phyloP scores from a whole-genome alignment of 495 filamentous ascomycete species.

The Xylaria curta region DNA sequence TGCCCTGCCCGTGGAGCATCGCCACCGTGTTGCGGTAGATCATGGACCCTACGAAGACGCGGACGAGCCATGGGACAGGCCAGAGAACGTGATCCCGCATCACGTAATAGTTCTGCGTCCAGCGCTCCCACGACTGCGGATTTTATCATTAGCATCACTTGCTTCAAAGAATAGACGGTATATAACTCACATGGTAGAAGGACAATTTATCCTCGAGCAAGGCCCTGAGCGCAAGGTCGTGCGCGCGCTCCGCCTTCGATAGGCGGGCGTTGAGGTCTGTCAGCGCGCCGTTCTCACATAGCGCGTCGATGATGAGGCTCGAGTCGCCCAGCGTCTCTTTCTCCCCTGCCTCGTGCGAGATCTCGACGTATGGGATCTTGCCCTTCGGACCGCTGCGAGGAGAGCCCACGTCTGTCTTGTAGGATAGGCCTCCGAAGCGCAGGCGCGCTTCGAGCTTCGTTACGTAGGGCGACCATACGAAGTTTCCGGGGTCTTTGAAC shows the following conservation, averaged over 20 bases:
- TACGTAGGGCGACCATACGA: slow-evolving; percentile 71
- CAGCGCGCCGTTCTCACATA: slow-evolving; percentile 51
- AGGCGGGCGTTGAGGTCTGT: slow-evolving; percentile 56
- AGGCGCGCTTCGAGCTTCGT: slow-evolving; percentile 69
- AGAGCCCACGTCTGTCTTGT: slow-evolving; percentile 54
- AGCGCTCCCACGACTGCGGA: slow-evolving; percentile 51
- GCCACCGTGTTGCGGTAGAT: slow-evolving; percentile 50
- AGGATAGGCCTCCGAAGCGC: slow-evolving; percentile 57
- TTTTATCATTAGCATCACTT: not conserved
- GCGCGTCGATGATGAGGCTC: slow-evolving; percentile 55
- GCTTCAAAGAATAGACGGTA: not conserved
- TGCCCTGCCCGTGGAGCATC: slow-evolving; percentile 63
- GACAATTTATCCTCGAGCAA: slow-evolving; percentile 68
- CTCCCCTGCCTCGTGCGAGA: slow-evolving; percentile 19
- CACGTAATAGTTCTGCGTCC: slow-evolving; percentile 66
- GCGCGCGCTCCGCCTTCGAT: slow-evolving; percentile 43
- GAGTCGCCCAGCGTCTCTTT: slow-evolving; percentile 52
- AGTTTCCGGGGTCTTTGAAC: slow-evolving; percentile 44
- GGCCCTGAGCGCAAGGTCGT: slow-evolving; percentile 59
- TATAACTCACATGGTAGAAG: slow-evolving; percentile 46
- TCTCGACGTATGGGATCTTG: slow-evolving; percentile 65
- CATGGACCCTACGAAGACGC: slow-evolving; percentile 59
- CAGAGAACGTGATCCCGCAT: slow-evolving; percentile 62
- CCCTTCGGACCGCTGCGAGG: slow-evolving; percentile 54
- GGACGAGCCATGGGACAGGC: slow-evolving; percentile 56